Evolutionary conservation across 2,329 filamentous ascomycete species (phyloP).

Genomic region (Calonectria pseudoreteaudii): DNA sequence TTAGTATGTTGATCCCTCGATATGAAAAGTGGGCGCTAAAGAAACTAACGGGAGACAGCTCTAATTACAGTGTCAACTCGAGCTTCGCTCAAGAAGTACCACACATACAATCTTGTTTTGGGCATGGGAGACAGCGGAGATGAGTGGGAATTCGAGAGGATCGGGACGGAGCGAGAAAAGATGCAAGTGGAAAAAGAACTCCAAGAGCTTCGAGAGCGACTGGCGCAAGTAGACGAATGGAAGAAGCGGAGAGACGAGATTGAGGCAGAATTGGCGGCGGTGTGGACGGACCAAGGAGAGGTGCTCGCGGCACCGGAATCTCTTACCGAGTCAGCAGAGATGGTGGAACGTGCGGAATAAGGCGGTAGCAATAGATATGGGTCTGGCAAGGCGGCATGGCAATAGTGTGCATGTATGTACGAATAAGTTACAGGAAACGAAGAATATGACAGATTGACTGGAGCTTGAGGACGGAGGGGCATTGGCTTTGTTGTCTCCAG

Average conservation of each 20-base stretch:
- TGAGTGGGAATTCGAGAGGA: constrained; percentile 92
- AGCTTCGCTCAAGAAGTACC: constrained; percentile 94
- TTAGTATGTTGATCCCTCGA: constrained; percentile 72
- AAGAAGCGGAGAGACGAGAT: constrained; percentile 83
- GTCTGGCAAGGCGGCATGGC: neutral
- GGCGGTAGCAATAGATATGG: constrained; percentile 5
- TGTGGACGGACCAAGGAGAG: constrained; percentile 68
- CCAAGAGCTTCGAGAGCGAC: constrained; percentile 81
- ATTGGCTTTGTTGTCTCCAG: neutral
- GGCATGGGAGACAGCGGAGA: constrained; percentile 84
- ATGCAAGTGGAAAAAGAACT: constrained; percentile 93
- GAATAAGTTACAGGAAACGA: constrained; percentile 18
- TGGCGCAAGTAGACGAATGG: constrained; percentile 87
- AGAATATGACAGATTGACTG: constrained; percentile 16
- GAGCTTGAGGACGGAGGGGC: neutral
- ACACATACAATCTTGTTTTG: constrained; percentile 89
- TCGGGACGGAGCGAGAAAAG: constrained; percentile 94
- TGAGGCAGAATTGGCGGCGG: constrained; percentile 79
- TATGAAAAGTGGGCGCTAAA: neutral
- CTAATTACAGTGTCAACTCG: constrained; percentile 96
- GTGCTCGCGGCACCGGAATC: constrained; percentile 62
- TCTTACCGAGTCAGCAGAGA: constrained; percentile 29
- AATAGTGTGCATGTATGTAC: neutral
- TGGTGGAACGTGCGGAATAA: constrained; percentile 15
- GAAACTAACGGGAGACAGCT: constrained; percentile 60